Percentiles rank a stretch among this genome's conserved stretches.
Conservation (phyloP, 805 yeast genomes). For the Cyberlindnera maclurae region DNA sequence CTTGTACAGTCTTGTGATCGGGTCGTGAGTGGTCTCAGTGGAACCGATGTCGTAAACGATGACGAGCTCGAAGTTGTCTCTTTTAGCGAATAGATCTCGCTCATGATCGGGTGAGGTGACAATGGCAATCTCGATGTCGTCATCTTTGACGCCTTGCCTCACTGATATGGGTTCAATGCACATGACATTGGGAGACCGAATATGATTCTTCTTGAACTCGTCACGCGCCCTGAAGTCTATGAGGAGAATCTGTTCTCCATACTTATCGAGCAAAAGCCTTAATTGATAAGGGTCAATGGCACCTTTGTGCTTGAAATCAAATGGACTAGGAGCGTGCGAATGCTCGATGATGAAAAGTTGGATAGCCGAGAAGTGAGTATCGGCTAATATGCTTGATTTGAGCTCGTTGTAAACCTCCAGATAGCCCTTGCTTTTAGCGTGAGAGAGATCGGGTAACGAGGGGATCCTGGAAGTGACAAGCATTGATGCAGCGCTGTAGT, state of each 20-base stretch:
- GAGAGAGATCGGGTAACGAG: neutral
- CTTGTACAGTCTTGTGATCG: slow-evolving; percentile 12
- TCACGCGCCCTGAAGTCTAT: slow-evolving; percentile 64
- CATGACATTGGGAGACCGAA: slow-evolving; percentile 48
- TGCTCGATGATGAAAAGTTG: slow-evolving; percentile 3
- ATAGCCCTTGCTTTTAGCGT: neutral
- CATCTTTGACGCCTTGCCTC: slow-evolving; percentile 43
- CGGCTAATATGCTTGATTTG: slow-evolving; percentile 1
- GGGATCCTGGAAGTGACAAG: slow-evolving; percentile 7
- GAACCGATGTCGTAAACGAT: slow-evolving; percentile 41
- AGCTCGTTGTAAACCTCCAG: slow-evolving; percentile 1
- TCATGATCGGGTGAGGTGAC: slow-evolving; percentile 52
- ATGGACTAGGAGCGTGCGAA: slow-evolving; percentile 3
- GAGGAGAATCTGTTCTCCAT: slow-evolving; percentile 36
- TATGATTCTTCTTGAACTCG: slow-evolving; percentile 58
- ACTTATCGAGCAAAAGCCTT: slow-evolving; percentile 9
- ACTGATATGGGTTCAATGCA: slow-evolving; percentile 72
- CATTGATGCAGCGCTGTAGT: slow-evolving; percentile 7
- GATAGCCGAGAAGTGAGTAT: slow-evolving; percentile 4
- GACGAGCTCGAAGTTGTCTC: slow-evolving; percentile 54
- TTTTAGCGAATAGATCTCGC: slow-evolving; percentile 40
- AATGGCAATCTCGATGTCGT: slow-evolving; percentile 61
- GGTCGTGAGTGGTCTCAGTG: slow-evolving; percentile 1
- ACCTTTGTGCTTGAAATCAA: slow-evolving; percentile 12
- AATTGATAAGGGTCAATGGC: slow-evolving; percentile 9